Evolutionary conservation across 2,329 filamentous ascomycete genomes (phyloP).

Genomic region (Paramyrothecium roridum): DNA sequence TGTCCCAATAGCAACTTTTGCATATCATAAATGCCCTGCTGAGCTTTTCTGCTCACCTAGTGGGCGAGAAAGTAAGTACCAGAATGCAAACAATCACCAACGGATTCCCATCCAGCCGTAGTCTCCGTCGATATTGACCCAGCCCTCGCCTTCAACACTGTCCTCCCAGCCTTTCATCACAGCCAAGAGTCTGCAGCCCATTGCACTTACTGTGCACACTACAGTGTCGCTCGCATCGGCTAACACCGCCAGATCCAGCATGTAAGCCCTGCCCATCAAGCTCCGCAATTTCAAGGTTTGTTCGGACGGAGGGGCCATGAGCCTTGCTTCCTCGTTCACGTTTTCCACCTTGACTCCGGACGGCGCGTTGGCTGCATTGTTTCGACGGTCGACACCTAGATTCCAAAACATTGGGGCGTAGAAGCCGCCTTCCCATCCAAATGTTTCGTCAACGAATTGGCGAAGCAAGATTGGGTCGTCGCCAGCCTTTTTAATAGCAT

Average conservation of each 20-base stretch:
- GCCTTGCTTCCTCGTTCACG: slow-evolving; percentile 18
- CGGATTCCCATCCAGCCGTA: slow-evolving; percentile 56
- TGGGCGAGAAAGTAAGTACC: background rate
- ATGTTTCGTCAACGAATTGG: slow-evolving; percentile 70
- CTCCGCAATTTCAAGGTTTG: slow-evolving; percentile 67
- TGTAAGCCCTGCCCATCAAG: slow-evolving; percentile 74
- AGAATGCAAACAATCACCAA: slow-evolving; percentile 16
- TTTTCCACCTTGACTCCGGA: slow-evolving; percentile 17
- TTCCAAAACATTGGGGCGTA: slow-evolving; percentile 80
- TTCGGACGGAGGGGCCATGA: slow-evolving; percentile 32
- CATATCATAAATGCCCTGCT: no score
- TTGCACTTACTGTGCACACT: slow-evolving; percentile 73
- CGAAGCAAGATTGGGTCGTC: slow-evolving; percentile 50
- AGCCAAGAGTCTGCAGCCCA: slow-evolving; percentile 69
- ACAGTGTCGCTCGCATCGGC: slow-evolving; percentile 65
- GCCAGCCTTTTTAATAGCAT: slow-evolving; percentile 35
- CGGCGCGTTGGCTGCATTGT: slow-evolving; percentile 32
- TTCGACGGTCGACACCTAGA: slow-evolving; percentile 52
- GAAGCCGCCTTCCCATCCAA: slow-evolving; percentile 88
- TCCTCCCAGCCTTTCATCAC: slow-evolving; percentile 87
- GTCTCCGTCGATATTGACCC: slow-evolving; percentile 77
- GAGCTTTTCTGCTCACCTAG: no score
- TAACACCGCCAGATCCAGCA: slow-evolving; percentile 76
- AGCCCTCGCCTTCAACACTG: slow-evolving; percentile 56
- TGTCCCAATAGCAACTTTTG: no score